Percentiles rank a stretch among this genome's conserved stretches.
These are phyloP conservation scores for Ulota crispa DNA, from an alignment of 225 moss, liverwort and hornwort genomes.

Conservation along the genomic window DNA sequence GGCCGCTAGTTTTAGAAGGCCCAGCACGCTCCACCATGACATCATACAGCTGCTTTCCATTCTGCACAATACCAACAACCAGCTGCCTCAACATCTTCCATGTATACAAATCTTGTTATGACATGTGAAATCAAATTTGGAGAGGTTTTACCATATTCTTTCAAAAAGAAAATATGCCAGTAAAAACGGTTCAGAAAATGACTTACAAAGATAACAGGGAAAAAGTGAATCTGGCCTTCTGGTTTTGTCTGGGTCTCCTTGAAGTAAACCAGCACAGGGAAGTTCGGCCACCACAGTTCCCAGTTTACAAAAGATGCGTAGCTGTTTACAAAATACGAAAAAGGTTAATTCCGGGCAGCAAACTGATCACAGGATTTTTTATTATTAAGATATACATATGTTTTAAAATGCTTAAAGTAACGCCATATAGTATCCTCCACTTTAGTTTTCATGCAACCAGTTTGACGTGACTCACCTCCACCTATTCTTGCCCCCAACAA, in stretches of 20 bases:
- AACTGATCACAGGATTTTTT: background rate
- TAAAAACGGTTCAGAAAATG: background rate
- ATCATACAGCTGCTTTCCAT: conserved; percentile 92
- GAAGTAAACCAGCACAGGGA: conserved; percentile 84
- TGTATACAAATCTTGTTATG: background rate
- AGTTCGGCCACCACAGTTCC: conserved; percentile 92
- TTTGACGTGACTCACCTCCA: conserved; percentile 64
- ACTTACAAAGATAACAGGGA: conserved; percentile 77
- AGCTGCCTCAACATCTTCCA: conserved; percentile 14
- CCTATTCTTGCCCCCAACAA: conserved; percentile 85
- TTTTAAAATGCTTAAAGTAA: background rate
- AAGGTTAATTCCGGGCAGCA: background rate
- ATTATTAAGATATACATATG: background rate
- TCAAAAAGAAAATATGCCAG: background rate
- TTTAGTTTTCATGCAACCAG: background rate
- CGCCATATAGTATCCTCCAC: background rate
- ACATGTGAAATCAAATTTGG: background rate
- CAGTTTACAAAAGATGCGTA: conserved; percentile 72
- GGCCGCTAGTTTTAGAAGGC: conserved; percentile 75
- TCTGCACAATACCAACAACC: conserved; percentile 51
- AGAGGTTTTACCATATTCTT: background rate
- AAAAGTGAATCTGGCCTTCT: conserved; percentile 94
- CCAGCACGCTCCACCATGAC: conserved; percentile 81
- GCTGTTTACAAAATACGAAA: conserved; percentile 29
- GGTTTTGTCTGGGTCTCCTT: conserved; percentile 90